A percentile compares a stretch with the other conserved stretches of the same genome.
Evolutionary conservation across 495 filamentous ascomycete genomes (phyloP).

Genomic region (Letharia columbiana): DNA sequence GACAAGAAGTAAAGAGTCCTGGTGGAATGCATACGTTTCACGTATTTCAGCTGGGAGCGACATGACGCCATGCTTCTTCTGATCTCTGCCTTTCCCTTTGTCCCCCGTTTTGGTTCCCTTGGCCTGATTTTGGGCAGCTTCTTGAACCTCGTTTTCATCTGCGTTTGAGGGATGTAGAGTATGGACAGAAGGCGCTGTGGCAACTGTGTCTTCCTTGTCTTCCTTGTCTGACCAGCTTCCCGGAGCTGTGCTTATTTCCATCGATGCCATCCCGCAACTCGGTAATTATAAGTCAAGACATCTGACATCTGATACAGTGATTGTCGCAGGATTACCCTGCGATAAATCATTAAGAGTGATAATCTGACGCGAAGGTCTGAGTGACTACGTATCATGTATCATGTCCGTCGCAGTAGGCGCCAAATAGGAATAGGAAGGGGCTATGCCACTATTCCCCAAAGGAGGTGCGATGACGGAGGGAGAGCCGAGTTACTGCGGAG

Average conservation of each 20-base stretch:
- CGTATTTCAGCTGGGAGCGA: slow-evolving; percentile 20
- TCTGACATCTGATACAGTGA: neutral
- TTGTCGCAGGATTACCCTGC: slow-evolving; percentile 7
- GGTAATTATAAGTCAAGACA: slow-evolving; percentile 1
- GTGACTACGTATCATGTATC: neutral
- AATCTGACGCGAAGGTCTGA: neutral
- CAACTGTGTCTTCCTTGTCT: neutral
- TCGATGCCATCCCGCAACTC: neutral
- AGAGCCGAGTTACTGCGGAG: neutral
- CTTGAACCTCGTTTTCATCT: neutral
- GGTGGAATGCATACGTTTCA: slow-evolving; percentile 18
- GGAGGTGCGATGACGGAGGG: neutral
- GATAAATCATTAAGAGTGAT: neutral
- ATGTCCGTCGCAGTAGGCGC: neutral
- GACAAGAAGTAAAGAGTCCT: neutral
- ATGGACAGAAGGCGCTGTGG: neutral
- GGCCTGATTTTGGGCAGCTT: neutral
- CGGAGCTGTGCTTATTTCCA: neutral
- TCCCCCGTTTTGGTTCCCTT: neutral
- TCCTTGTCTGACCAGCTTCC: neutral
- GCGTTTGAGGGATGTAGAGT: neutral
- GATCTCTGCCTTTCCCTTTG: slow-evolving; percentile 11
- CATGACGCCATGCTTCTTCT: slow-evolving; percentile 12
- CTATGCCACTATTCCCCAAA: neutral
- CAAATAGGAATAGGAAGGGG: neutral